Conservation (phyloP, 2,329 filamentous ascomycete genomes). For the Pestalotiopsis fici region DNA sequence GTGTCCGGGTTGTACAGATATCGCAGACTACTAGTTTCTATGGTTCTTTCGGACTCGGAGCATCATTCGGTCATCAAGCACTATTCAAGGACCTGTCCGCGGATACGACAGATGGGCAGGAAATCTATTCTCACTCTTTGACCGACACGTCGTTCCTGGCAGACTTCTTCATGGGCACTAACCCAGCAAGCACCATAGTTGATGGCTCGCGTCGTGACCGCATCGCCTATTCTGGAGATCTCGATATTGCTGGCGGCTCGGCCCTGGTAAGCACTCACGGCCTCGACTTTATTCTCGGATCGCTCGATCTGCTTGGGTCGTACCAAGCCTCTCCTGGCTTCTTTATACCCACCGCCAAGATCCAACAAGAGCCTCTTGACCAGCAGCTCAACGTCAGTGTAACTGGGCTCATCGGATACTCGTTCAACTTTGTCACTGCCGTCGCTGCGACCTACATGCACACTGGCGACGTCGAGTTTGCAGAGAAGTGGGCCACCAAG, state of each 20-base stretch:
- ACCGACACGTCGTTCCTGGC: conserved; percentile 26
- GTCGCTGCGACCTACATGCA: conserved; percentile 26
- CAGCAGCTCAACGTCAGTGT: conserved; percentile 20
- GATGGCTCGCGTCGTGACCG: conserved; percentile 36
- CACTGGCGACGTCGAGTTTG: conserved; percentile 27
- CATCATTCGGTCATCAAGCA: conserved; percentile 28
- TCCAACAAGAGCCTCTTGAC: conserved; percentile 26
- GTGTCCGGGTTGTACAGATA: conserved; percentile 20
- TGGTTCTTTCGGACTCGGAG: conserved; percentile 32
- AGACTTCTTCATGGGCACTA: conserved; percentile 36
- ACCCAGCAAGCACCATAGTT: conserved; percentile 30
- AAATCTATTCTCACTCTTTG: conserved; percentile 24
- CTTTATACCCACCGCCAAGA: conserved; percentile 32
- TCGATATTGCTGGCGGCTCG: conserved; percentile 27
- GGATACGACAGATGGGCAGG: conserved; percentile 8
- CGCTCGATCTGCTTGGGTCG: conserved; percentile 28
- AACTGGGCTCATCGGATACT: conserved; percentile 35
- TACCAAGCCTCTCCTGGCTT: conserved; percentile 29
- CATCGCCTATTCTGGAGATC: conserved; percentile 32
- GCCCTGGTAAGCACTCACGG: conserved; percentile 28
- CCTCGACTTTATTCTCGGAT: conserved; percentile 23
- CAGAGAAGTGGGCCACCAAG: conserved; percentile 25
- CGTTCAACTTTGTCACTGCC: conserved; percentile 29
- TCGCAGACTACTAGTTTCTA: conserved; percentile 26
- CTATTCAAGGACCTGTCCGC: conserved; percentile 23